Percentiles rank a stretch among this genome's conserved stretches.
These are phyloP conservation scores for Botrytis cinerea DNA, from an alignment of 2,329 filamentous ascomycete species.

Conservation along the genomic window DNA sequence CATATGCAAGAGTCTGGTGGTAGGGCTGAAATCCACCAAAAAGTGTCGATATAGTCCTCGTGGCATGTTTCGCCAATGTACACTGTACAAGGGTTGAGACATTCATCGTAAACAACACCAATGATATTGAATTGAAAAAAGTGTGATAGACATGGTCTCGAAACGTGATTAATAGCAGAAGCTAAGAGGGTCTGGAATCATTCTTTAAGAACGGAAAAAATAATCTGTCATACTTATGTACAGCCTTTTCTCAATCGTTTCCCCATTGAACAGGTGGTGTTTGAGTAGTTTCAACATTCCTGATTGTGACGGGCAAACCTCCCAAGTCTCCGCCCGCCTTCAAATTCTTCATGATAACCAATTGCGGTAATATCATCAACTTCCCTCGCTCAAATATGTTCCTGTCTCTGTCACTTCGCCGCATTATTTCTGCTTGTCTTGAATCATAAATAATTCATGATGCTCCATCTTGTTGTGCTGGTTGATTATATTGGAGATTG, in stretches of 20 bases:
- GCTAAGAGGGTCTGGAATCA: not conserved
- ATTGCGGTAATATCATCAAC: not conserved
- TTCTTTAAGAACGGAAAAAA: not conserved
- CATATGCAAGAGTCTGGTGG: not conserved
- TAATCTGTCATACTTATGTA: not conserved
- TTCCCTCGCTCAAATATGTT: not conserved
- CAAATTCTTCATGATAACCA: not conserved
- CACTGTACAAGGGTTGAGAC: slow-evolving; percentile 4
- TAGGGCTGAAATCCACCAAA: slow-evolving; percentile 13
- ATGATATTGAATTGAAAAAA: not conserved
- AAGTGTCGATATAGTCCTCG: not conserved
- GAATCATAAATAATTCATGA: not conserved
- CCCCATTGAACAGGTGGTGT: no score
- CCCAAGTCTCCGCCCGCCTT: not conserved
- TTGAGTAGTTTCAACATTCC: not conserved
- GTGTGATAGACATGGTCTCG: not conserved
- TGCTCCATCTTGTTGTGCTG: not conserved
- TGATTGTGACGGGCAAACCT: not conserved
- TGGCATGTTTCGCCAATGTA: slow-evolving; percentile 4
- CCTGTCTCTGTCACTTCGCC: not conserved
- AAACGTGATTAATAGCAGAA: not conserved
- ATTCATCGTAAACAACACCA: slow-evolving; percentile 14
- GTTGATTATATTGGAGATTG: not conserved
- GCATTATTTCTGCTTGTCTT: not conserved
- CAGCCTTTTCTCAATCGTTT: not conserved